phyloP scores from a whole-genome alignment of 768 basidiomycete genomes.

The Suillus plorans region DNA sequence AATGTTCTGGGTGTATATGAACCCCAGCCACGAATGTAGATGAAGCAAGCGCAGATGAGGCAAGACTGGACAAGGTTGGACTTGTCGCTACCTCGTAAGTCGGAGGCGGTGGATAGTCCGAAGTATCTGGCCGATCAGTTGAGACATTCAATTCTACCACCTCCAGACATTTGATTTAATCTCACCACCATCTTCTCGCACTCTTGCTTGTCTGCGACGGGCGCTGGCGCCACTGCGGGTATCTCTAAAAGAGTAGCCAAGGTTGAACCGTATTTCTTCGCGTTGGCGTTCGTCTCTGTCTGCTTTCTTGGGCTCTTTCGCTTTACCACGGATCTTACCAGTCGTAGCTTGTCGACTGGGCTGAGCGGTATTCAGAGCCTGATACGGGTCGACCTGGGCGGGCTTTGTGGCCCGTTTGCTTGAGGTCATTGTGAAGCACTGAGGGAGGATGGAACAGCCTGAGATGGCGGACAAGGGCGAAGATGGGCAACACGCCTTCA shows the following conservation, averaged over 20 bases:
- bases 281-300: conserved; percentile 46
- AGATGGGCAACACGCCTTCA: conserved; percentile 37
- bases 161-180: conserved; percentile 4
- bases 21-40: conserved; percentile 27
- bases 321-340: conserved; percentile 31
- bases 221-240: conserved; percentile 17
- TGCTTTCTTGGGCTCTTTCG: conserved; percentile 41
- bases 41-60: conserved; percentile 19
- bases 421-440: conserved; percentile 37
- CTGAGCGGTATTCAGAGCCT: conserved; percentile 54
- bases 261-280: conserved; percentile 39
- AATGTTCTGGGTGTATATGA: conserved; percentile 32
- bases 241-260: conserved; percentile 32
- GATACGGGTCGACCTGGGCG: conserved; percentile 49
- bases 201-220: conserved; percentile 26
- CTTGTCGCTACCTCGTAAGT: conserved; percentile 68
- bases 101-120: conserved; percentile 74
- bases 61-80: conserved; percentile 41
- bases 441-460: conserved; percentile 29
- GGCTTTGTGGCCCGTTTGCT: conserved; percentile 30
- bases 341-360: conserved; percentile 51
- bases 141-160: conserved; percentile 13
- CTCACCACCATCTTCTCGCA: conserved; percentile 32
- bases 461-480: conserved; percentile 36
- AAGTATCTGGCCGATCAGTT: conserved; percentile 26